Percentiles rank a stretch among this genome's conserved stretches.
phyloP scores from a whole-genome alignment of 2,329 filamentous ascomycete species.

The Pezicula rhizophila region DNA sequence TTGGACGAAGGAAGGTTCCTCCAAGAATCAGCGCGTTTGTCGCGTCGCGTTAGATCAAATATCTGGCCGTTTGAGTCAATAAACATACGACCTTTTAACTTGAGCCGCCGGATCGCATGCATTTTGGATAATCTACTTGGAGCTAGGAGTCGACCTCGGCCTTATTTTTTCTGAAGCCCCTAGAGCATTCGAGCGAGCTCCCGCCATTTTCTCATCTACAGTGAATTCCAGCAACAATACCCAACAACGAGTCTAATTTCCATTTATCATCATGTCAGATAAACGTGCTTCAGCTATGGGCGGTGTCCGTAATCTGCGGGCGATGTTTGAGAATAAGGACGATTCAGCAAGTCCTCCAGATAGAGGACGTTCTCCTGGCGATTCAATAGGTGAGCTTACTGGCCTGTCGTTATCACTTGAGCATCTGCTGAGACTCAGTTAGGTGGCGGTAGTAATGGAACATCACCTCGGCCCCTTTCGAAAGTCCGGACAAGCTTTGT shows the following conservation, averaged over 20 bases:
- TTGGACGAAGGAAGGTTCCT: slow-evolving; percentile 1
- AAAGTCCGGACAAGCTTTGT: slow-evolving; percentile 73
- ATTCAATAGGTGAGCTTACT: slow-evolving; percentile 35
- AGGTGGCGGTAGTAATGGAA: slow-evolving; percentile 19
- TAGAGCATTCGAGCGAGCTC: not conserved
- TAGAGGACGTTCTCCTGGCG: slow-evolving; percentile 62
- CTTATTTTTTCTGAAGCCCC: not conserved
- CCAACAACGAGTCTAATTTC: not conserved
- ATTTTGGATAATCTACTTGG: too few relatives aligned
- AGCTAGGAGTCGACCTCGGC: too few relatives aligned
- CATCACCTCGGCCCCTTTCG: slow-evolving; percentile 61
- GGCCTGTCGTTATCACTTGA: slow-evolving; percentile 11
- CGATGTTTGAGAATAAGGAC: slow-evolving; percentile 73
- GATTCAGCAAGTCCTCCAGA: slow-evolving; percentile 48
- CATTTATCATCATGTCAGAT: slow-evolving; percentile 5
- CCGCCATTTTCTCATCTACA: not conserved
- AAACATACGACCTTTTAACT: too few relatives aligned
- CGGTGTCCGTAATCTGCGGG: slow-evolving; percentile 58
- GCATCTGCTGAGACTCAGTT: slow-evolving; percentile 11
- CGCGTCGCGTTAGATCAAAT: not conserved
- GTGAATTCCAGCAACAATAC: not conserved
- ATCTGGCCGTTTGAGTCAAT: not conserved
- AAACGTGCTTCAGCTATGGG: slow-evolving; percentile 30
- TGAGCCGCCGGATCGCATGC: too few relatives aligned
- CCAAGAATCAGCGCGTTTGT: not conserved